Conservation (phyloP, 768 basidiomycete genomes). For the Leccinum boreale region DNA sequence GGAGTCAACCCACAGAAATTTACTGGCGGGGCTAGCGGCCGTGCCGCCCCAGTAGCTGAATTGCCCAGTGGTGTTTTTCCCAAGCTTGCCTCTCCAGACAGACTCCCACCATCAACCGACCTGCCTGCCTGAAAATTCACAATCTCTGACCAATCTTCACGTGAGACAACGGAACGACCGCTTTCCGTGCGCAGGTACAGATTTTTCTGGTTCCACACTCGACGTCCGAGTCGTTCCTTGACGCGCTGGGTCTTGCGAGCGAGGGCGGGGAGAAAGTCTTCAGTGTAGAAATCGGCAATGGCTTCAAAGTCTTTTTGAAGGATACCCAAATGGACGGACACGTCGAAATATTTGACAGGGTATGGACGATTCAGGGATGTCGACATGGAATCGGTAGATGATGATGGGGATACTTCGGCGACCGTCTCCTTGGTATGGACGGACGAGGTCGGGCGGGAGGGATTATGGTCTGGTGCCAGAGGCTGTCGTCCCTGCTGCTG, state of each 20-base stretch:
- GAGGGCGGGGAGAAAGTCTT: conserved; percentile 39
- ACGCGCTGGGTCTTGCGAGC: conserved; percentile 55
- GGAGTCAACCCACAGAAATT: conserved; percentile 21
- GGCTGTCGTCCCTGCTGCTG: conserved; percentile 22
- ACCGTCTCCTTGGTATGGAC: not conserved
- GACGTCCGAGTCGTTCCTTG: conserved; percentile 78
- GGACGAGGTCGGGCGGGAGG: conserved; percentile 7
- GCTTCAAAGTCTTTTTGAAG: conserved; percentile 53
- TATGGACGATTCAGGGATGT: conserved; percentile 18
- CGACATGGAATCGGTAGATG: conserved; percentile 16
- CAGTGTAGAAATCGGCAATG: conserved; percentile 42
- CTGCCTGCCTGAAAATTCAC: conserved; percentile 42
- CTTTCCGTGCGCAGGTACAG: conserved; percentile 45
- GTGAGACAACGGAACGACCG: conserved; percentile 36
- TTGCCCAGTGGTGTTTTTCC: conserved; percentile 6
- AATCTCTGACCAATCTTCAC: conserved; percentile 45
- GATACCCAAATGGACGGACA: conserved; percentile 54
- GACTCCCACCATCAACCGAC: not conserved
- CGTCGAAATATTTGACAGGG: conserved; percentile 39
- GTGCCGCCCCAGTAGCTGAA: not conserved
- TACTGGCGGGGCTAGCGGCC: conserved; percentile 10
- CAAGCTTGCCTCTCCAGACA: not conserved
- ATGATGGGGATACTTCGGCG: not conserved
- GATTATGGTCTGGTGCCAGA: conserved; percentile 21
- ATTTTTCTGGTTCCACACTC: conserved; percentile 61